Evolutionary conservation across 257 asterid genomes (phyloP).

Genomic region (Lavandula angustifolia): DNA sequence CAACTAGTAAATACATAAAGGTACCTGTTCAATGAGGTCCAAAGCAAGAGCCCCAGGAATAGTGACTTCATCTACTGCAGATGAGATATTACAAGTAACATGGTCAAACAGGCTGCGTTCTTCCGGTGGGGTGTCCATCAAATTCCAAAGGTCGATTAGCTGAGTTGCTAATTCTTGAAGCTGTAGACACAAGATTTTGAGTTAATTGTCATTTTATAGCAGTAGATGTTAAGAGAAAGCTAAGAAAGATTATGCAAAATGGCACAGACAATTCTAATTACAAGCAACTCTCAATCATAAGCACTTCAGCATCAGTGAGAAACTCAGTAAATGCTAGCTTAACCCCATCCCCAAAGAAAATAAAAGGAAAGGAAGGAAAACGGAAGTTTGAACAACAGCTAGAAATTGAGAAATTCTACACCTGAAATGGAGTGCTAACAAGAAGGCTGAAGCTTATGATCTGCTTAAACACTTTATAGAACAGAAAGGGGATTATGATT

Average conservation of each 20-base stretch:
- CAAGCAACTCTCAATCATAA: background rate
- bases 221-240: too few species aligned
- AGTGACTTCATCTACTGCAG: constrained; percentile 84
- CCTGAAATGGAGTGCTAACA: background rate
- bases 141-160: constrained; percentile 94
- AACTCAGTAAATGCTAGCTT: too few species aligned
- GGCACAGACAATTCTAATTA: background rate
- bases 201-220: background rate
- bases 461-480: background rate
- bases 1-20: background rate
- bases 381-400: constrained; percentile 1
- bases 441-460: constrained; percentile 2
- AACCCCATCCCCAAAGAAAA: background rate
- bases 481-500: background rate
- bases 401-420: background rate
- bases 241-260: too few species aligned
- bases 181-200: constrained; percentile 43
- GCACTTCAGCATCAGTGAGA: background rate
- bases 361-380: background rate
- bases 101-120: constrained; percentile 71
- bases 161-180: constrained; percentile 94
- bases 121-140: constrained; percentile 91
- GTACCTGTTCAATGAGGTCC: constrained; percentile 88
- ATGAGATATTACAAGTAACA: constrained; percentile 74
- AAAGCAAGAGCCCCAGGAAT: constrained; percentile 89